Conservation (phyloP, 768 basidiomycete species). For the Mycena olivaceomarginata region DNA sequence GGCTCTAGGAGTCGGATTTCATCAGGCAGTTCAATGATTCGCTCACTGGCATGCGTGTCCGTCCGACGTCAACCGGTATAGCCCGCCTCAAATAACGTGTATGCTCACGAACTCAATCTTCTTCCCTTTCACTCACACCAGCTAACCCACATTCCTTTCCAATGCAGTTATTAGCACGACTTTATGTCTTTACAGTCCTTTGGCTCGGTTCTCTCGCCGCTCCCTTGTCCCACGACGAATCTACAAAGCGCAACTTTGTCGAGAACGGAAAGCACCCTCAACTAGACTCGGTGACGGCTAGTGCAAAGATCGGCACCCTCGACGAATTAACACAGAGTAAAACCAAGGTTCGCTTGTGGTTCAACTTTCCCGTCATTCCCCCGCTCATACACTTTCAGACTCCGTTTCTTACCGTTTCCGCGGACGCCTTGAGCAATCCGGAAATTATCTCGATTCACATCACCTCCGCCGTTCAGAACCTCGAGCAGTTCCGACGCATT, state of each 20-base stretch:
- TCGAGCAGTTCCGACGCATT: too few relatives aligned
- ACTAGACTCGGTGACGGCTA: neutral
- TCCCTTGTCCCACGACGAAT: neutral
- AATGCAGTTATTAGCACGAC: slow-evolving; percentile 1
- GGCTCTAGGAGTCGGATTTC: neutral
- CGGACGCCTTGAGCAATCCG: neutral
- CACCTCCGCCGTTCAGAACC: too few relatives aligned
- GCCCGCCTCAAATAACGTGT: neutral
- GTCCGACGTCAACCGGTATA: neutral
- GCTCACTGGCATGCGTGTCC: neutral
- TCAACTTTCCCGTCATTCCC: neutral
- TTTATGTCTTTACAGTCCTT: neutral
- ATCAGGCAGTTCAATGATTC: neutral
- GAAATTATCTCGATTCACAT: too few relatives aligned
- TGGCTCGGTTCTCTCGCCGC: slow-evolving; percentile 7
- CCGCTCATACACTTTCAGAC: neutral
- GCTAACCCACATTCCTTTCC: neutral
- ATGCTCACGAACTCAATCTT: neutral
- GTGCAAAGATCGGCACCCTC: neutral
- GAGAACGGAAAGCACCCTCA: neutral
- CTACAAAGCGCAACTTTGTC: neutral
- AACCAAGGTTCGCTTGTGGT: neutral
- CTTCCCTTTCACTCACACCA: neutral
- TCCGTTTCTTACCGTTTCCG: neutral
- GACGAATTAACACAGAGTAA: neutral